Evolutionary conservation across 140 eudicot genomes (phyloP), one percentile per base, ranked within the genome.

Genomic region (Flaveria floridana): DNA sequence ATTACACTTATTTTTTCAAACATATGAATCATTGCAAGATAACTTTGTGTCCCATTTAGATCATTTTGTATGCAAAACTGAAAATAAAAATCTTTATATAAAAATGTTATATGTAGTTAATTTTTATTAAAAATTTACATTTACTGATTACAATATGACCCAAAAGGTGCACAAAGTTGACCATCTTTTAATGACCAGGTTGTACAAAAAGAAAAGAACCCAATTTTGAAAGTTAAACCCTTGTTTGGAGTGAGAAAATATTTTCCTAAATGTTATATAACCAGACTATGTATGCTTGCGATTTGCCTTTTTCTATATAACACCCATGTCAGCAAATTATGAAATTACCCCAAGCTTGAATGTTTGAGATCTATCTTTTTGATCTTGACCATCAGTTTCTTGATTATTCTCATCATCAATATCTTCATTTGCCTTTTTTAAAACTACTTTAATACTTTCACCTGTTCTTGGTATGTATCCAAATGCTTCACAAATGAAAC

Each of bases 391-490:
- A 12, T 85, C 81, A 37, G 86, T 75, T 83, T 90, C 94, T 53
- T 71, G 79, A 70, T 77, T 83, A 73, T 68, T 82, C 75, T 80
- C 90, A 51, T 86, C 89, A 48, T 26, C 78, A 53, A 72, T 13
- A 28, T 90, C 72, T 47, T 89, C 96, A 39, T 70, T 85, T 44
- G 81, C 86, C 76, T 77, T 94, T 63, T 85, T 87, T 25, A 94
- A 82, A 65, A 88, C 81, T 59, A 94, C 90, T 75, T 87, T 90
- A 57, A 87, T 84, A 73, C 87, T 90, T 83, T 94, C 99, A 73
- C 97, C 99, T 7, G 95, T 87, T 78, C 91, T 94, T 39, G 99
- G 99, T 77, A 94, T 94, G 82, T 90, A 94, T 82, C 99, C 99
- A 76, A 92, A 92, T 77, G 90, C 95, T 77, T 92, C 97, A 68